Conservation (phyloP, 805 yeast genomes). For the Ogataea wickerhamii region DNA sequence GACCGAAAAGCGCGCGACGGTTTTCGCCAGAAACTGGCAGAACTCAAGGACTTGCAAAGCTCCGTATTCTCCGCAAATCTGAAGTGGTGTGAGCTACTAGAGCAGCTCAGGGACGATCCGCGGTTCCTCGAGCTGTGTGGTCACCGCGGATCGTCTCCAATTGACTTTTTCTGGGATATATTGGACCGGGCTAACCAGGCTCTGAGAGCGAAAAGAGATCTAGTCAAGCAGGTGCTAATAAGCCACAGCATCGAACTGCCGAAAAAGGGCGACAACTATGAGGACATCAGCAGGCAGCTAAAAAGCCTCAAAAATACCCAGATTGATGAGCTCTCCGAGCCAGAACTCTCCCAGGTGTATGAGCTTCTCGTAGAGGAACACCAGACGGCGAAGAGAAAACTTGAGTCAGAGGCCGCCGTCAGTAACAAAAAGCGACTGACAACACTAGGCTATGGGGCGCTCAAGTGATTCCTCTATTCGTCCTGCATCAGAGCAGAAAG, state of each 20-base stretch:
- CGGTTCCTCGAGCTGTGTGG: slow-evolving; percentile 64
- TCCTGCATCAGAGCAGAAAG: slow-evolving; percentile 60
- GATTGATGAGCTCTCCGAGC: slow-evolving; percentile 11
- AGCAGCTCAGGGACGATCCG: slow-evolving; percentile 48
- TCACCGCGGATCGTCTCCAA: slow-evolving; percentile 70
- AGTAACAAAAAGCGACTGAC: slow-evolving; percentile 20
- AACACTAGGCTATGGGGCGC: slow-evolving; percentile 26
- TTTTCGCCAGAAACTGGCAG: slow-evolving; percentile 47
- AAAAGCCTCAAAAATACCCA: slow-evolving; percentile 5
- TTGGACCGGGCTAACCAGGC: slow-evolving; percentile 58
- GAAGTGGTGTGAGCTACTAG: slow-evolving; percentile 56
- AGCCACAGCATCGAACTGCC: slow-evolving; percentile 17
- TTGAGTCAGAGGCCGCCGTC: slow-evolving; percentile 5
- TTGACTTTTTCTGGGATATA: slow-evolving; percentile 73
- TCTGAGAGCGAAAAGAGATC: slow-evolving; percentile 55
- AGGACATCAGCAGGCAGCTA: slow-evolving; percentile 8
- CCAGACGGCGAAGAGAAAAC: slow-evolving; percentile 9
- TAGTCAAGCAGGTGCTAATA: slow-evolving; percentile 49
- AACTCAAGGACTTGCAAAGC: slow-evolving; percentile 29
- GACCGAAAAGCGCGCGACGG: slow-evolving; percentile 67
- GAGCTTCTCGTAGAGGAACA: slow-evolving; percentile 17
- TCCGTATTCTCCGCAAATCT: slow-evolving; percentile 43
- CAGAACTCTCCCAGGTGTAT: slow-evolving; percentile 17
- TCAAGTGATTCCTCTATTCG: slow-evolving; percentile 36
- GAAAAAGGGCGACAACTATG: slow-evolving; percentile 14